Evolutionary conservation across 2,329 filamentous ascomycete genomes (phyloP).

Genomic region (Cladophialophora chaetospira): DNA sequence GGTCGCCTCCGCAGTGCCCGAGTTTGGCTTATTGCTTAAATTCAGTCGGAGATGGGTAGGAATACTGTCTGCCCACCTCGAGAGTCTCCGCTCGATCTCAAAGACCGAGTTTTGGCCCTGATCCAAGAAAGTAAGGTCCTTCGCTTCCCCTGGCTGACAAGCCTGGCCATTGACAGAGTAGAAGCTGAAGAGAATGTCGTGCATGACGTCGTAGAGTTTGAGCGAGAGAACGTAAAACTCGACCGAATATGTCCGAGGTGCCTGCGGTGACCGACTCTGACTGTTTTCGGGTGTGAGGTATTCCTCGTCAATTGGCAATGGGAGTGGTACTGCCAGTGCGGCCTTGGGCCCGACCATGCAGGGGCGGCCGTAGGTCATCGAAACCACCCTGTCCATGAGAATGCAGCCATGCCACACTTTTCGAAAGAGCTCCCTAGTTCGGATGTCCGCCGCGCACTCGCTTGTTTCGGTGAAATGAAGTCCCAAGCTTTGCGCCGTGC

Average conservation of each 20-base stretch:
- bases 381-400: slow-evolving; percentile 42
- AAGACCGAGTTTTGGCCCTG: too few species aligned
- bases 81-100: slow-evolving; percentile 39
- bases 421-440: slow-evolving; percentile 34
- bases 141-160: neutral
- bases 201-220: slow-evolving; percentile 41
- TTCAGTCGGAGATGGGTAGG: slow-evolving; percentile 35
- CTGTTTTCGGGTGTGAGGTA: slow-evolving; percentile 28
- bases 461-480: slow-evolving; percentile 48
- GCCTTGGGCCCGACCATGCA: slow-evolving; percentile 40
- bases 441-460: slow-evolving; percentile 31
- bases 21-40: neutral
- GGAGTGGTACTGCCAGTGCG: slow-evolving; percentile 36
- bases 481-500: slow-evolving; percentile 52
- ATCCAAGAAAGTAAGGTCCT: too few species aligned
- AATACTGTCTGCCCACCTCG: slow-evolving; percentile 37
- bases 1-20: too few species aligned
- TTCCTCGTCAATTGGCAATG: slow-evolving; percentile 39
- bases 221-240: slow-evolving; percentile 39
- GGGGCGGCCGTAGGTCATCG: slow-evolving; percentile 43
- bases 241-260: too few species aligned
- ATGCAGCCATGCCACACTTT: slow-evolving; percentile 42
- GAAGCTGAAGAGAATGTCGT: slow-evolving; percentile 37
- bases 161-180: slow-evolving; percentile 8
- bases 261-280: too few species aligned